Percentiles rank a stretch among this genome's conserved stretches.
Conservation (phyloP, 805 yeast species). For the Starmerella sp. region DNA sequence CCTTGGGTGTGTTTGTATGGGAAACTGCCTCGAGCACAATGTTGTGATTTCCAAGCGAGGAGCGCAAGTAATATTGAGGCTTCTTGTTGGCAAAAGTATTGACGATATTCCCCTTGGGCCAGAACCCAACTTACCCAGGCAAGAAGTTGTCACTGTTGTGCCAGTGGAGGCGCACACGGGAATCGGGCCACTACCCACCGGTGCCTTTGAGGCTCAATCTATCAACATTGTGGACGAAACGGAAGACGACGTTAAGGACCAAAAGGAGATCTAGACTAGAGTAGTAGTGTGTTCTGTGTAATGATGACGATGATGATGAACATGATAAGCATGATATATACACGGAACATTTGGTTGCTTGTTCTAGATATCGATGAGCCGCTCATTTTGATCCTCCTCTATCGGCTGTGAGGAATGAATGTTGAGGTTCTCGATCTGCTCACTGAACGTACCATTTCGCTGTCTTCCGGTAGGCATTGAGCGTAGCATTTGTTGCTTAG, state of each 20-base stretch:
- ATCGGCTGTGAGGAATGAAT: constrained; percentile 2
- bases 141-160: constrained; percentile 10
- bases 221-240: not conserved
- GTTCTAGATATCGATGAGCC: constrained; percentile 21
- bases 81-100: constrained; percentile 45
- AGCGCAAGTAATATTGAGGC: constrained; percentile 55
- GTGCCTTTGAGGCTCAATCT: not conserved
- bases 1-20: constrained; percentile 76
- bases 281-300: too few species aligned
- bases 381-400: constrained; percentile 15
- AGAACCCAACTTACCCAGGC: constrained; percentile 25
- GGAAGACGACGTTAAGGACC: not conserved
- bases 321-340: too few species aligned
- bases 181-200: not conserved
- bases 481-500: not conserved
- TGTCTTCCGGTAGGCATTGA: not conserved
- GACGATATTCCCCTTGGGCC: constrained; percentile 34
- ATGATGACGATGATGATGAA: too few species aligned
- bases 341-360: too few species aligned
- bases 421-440: constrained; percentile 10
- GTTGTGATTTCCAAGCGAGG: constrained; percentile 82
- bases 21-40: constrained; percentile 69
- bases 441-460: constrained; percentile 3
- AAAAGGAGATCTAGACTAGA: too few species aligned
- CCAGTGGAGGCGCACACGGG: constrained; percentile 12